phyloP scores from a whole-genome alignment of 2,329 filamentous ascomycete species.

The Neopestalotiopsis clavispora region DNA sequence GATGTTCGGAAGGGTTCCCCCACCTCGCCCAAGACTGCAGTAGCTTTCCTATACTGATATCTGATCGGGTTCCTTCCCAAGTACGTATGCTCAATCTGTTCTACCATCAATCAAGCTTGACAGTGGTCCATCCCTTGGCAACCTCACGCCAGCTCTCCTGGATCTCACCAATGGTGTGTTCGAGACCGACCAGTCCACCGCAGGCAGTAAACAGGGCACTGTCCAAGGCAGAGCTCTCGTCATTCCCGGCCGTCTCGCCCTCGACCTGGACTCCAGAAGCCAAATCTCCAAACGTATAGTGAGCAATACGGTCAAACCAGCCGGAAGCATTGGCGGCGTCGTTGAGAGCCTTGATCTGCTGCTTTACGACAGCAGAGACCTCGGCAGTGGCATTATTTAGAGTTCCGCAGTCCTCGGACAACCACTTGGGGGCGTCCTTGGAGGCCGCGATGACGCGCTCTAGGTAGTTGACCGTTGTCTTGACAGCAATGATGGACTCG shows the following conservation, averaged over 20 bases:
- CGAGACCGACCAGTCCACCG: conserved; percentile 23
- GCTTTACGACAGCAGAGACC: conserved; percentile 35
- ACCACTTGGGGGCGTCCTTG: conserved; percentile 38
- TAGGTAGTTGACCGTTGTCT: conserved; percentile 37
- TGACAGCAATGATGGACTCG: conserved; percentile 39
- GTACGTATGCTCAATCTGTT: too few relatives aligned
- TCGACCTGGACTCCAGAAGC: conserved; percentile 13
- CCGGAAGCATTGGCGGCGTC: conserved; percentile 36
- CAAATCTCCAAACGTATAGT: conserved; percentile 35
- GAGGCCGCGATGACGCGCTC: conserved; percentile 34
- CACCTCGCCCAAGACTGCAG: too few relatives aligned
- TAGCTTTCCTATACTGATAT: not conserved
- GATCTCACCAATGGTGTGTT: conserved; percentile 14
- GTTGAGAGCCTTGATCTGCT: conserved; percentile 37
- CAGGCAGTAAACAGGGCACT: conserved; percentile 33
- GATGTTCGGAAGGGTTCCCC: too few relatives aligned
- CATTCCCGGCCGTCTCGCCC: conserved; percentile 21
- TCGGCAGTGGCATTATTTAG: conserved; percentile 30
- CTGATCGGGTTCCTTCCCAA: too few relatives aligned
- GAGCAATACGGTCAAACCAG: conserved; percentile 43
- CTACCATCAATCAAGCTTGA: conserved; percentile 40
- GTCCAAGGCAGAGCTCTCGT: conserved; percentile 24
- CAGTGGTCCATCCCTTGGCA: conserved; percentile 41
- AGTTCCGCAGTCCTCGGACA: conserved; percentile 37
- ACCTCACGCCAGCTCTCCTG: conserved; percentile 38